These are phyloP conservation scores for Quercus ilex DNA, from an alignment of 306 rosid genomes.

Conservation along the genomic window DNA sequence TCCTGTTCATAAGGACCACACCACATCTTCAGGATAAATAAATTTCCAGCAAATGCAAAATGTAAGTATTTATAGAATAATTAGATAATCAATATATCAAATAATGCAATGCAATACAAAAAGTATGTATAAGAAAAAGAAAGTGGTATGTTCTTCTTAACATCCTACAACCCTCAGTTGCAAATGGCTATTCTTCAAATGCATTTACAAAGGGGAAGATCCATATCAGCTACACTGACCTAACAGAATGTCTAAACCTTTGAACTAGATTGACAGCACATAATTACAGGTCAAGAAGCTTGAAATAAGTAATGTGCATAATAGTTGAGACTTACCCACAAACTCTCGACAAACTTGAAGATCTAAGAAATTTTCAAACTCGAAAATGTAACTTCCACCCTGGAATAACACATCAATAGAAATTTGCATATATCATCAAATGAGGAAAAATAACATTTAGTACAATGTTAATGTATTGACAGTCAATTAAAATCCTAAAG, in stretches of 20 bases:
- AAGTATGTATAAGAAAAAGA: not conserved
- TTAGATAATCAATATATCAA: not conserved
- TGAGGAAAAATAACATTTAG: not conserved
- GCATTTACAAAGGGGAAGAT: not conserved
- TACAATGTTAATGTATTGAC: not conserved
- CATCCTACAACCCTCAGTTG: not conserved
- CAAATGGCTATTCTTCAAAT: not conserved
- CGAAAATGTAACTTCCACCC: constrained; percentile 86
- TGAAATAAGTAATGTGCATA: not conserved
- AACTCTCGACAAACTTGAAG: constrained; percentile 80
- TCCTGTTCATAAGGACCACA: constrained; percentile 49
- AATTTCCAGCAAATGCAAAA: constrained; percentile 3
- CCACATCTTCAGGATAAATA: constrained; percentile 12
- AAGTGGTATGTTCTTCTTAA: not conserved
- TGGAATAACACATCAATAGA: constrained; percentile 28
- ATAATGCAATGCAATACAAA: not conserved
- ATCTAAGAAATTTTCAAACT: constrained; percentile 74
- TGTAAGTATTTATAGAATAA: constrained; percentile 11
- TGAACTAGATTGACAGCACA: not conserved
- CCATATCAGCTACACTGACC: not conserved
- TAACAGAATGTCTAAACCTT: not conserved
- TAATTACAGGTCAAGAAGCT: not conserved
- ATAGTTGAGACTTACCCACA: constrained; percentile 55
- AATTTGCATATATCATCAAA: not conserved
- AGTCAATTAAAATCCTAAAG: not conserved